Percentiles rank a stretch among this genome's conserved stretches.
Conservation (phyloP, 1,284 basidiomycete species). For the Puccinia horiana region DNA sequence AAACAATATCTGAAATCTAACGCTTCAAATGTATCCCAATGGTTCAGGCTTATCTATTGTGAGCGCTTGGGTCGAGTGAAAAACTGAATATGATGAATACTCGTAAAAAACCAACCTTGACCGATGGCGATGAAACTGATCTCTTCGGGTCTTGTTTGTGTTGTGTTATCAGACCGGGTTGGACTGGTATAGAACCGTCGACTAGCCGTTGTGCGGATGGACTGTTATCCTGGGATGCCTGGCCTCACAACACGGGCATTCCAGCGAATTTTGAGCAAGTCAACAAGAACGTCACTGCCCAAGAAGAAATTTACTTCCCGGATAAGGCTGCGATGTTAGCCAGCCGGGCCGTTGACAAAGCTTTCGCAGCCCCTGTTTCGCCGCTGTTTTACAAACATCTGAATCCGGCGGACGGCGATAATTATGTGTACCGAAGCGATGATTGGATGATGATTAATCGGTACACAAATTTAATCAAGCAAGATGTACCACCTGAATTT, state of each 20-base stretch:
- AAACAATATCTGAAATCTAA: background rate
- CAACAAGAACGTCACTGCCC: constrained; percentile 10
- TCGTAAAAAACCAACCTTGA: background rate
- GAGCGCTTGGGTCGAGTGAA: background rate
- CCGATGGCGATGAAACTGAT: background rate
- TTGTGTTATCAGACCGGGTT: constrained; percentile 18
- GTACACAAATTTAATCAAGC: constrained; percentile 45
- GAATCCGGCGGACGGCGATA: background rate
- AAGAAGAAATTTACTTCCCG: constrained; percentile 43
- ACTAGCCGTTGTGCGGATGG: constrained; percentile 32
- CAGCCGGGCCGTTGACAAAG: constrained; percentile 20
- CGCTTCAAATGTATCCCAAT: background rate
- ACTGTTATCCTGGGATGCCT: constrained; percentile 46
- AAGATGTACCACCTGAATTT: constrained; percentile 33
- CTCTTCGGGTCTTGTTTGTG: background rate
- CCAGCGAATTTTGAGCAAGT: constrained; percentile 1
- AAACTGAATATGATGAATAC: background rate
- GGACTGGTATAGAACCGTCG: constrained; percentile 37
- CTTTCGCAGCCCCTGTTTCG: constrained; percentile 38
- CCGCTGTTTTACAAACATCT: constrained; percentile 45
- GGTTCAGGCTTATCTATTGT: constrained; percentile 31
- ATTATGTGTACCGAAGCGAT: constrained; percentile 37
- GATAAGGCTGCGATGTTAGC: constrained; percentile 35
- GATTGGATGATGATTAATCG: constrained; percentile 49
- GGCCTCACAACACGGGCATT: constrained; percentile 24